Evolutionary conservation across 225 moss, liverwort and hornwort species (phyloP).

Genomic region (Sphagnum tenellum): DNA sequence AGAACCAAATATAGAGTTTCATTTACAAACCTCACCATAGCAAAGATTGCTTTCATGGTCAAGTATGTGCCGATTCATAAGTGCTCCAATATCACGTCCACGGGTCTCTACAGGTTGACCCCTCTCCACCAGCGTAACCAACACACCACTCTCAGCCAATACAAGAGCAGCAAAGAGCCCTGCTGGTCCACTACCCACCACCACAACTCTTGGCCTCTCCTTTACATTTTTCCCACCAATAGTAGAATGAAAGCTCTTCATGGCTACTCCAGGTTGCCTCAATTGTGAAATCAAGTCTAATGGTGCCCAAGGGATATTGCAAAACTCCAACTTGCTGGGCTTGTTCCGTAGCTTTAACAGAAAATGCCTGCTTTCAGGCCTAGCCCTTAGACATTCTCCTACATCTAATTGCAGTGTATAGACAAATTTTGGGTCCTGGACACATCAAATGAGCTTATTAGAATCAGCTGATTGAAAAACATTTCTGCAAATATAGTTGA

Average conservation of each 20-base stretch:
- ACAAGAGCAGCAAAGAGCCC: slow-evolving; percentile 85
- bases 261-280: no score
- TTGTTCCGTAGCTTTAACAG: slow-evolving; percentile 50
- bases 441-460: not conserved
- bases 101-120: slow-evolving; percentile 89
- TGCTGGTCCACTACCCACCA: slow-evolving; percentile 97
- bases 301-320: slow-evolving; percentile 31
- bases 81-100: slow-evolving; percentile 86
- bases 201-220: slow-evolving; percentile 46
- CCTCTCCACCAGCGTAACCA: slow-evolving; percentile 79
- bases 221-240: slow-evolving; percentile 15
- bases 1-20: no score
- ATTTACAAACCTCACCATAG: slow-evolving; percentile 73
- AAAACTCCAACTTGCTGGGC: slow-evolving; percentile 64
- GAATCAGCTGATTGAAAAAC: no score
- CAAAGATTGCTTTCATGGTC: slow-evolving; percentile 88
- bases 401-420: slow-evolving; percentile 81
- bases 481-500: no score
- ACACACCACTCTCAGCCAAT: slow-evolving; percentile 71
- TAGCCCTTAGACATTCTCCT: slow-evolving; percentile 46
- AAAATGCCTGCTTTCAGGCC: slow-evolving; percentile 25
- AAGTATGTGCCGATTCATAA: slow-evolving; percentile 73
- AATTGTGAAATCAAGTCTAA: slow-evolving; percentile 65
- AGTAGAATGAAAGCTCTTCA: not conserved
- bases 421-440: slow-evolving; percentile 75